Conservation (phyloP, 768 basidiomycete species). For the Megacollybia marginata region DNA sequence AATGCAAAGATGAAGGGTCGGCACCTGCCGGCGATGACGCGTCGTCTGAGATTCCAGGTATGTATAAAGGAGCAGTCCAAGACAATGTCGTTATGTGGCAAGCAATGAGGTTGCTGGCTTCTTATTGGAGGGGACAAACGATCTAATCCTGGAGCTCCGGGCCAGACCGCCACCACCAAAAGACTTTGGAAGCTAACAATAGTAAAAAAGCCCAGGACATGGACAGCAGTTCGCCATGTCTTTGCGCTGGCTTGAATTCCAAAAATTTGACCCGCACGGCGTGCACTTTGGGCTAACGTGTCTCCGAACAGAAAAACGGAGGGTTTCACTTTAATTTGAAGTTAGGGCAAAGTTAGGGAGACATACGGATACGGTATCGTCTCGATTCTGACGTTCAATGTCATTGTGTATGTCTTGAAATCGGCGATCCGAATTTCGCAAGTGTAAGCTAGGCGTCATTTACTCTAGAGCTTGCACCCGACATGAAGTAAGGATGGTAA, state of each 20-base stretch:
- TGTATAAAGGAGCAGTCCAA: too few relatives aligned
- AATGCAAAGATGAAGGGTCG: too few relatives aligned
- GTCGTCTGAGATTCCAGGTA: too few relatives aligned
- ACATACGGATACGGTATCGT: too few relatives aligned
- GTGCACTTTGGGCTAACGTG: conserved; percentile 58
- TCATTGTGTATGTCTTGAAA: conserved; percentile 84
- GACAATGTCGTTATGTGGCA: too few relatives aligned
- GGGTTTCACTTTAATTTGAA: background rate
- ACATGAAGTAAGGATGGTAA: too few relatives aligned
- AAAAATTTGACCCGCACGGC: conserved; percentile 66
- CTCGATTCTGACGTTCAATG: conserved; percentile 72
- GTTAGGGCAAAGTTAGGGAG: too few relatives aligned
- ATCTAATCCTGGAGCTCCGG: too few relatives aligned
- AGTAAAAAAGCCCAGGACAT: conserved; percentile 47
- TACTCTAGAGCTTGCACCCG: conserved; percentile 16
- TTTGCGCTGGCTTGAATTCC: conserved; percentile 36
- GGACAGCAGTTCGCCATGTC: conserved; percentile 42
- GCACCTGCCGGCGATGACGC: too few relatives aligned
- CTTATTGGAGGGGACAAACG: too few relatives aligned
- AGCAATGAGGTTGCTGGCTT: too few relatives aligned
- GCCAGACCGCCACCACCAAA: conserved; percentile 34
- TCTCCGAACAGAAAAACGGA: conserved; percentile 35
- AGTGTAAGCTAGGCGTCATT: conserved; percentile 82
- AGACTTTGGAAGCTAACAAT: conserved; percentile 48
- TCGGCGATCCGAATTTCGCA: conserved; percentile 83